phyloP scores from a whole-genome alignment of 768 basidiomycete species.

The Pleurotus salmoneostramineus region DNA sequence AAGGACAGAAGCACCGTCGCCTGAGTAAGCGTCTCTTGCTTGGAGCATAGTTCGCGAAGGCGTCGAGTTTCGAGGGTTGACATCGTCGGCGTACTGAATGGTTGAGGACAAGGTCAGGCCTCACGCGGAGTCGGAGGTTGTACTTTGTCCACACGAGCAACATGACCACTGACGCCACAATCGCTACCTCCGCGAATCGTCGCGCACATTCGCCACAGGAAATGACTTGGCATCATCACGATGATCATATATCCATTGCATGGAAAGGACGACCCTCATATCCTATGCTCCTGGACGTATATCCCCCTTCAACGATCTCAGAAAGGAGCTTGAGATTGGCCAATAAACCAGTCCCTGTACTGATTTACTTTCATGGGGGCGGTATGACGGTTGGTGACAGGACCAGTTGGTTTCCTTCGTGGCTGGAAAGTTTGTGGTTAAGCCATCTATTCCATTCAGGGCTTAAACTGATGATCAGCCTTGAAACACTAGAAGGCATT shows the following conservation, averaged over 20 bases:
- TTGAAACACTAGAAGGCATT: constrained; percentile 35
- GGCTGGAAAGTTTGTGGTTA: constrained; percentile 47
- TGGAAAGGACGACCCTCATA: neutral
- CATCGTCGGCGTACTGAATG: too few species aligned
- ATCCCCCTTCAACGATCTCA: neutral
- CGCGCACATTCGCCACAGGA: too few species aligned
- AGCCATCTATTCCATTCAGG: constrained; percentile 11
- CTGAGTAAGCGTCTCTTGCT: constrained; percentile 25
- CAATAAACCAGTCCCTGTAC: constrained; percentile 19
- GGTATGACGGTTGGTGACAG: constrained; percentile 59
- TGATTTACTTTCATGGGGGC: constrained; percentile 50
- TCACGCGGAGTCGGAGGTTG: too few species aligned
- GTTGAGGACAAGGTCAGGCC: too few species aligned
- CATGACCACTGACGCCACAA: too few species aligned
- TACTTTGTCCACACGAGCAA: too few species aligned
- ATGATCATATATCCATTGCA: neutral
- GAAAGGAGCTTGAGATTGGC: neutral
- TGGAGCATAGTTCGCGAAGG: neutral
- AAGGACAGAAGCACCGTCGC: constrained; percentile 29
- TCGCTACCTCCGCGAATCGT: too few species aligned
- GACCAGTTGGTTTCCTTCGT: constrained; percentile 60
- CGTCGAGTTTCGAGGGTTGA: neutral
- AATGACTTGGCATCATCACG: too few species aligned
- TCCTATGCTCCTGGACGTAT: neutral
- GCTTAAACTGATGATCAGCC: neutral